phyloP scores from a whole-genome alignment of 306 rosid species.

The Sophora flavescens region DNA sequence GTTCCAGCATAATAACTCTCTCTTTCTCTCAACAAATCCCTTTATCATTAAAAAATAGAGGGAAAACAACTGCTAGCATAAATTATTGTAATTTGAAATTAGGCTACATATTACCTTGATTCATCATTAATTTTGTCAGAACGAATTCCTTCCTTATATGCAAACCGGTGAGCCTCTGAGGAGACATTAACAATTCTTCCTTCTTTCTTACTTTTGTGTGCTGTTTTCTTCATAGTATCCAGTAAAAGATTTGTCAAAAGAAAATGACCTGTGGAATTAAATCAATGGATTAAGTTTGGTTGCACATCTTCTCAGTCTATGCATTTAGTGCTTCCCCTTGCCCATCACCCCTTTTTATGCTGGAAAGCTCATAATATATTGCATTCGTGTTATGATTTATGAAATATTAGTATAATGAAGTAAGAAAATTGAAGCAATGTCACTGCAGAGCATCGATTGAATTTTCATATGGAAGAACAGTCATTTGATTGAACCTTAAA shows the following conservation, averaged over 20 bases:
- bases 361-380: too few relatives aligned
- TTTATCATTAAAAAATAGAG: not conserved
- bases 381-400: too few relatives aligned
- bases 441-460: too few relatives aligned
- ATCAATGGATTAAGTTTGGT: conserved; percentile 15
- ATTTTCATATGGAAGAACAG: too few relatives aligned
- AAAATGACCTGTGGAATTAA: conserved; percentile 78
- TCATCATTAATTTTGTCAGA: conserved; percentile 72
- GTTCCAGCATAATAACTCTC: conserved; percentile 32
- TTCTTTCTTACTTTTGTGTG: conserved; percentile 64
- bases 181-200: conserved; percentile 90
- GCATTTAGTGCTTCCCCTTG: too few relatives aligned
- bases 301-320: too few relatives aligned
- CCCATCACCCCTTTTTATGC: too few relatives aligned
- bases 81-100: conserved; percentile 4
- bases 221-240: conserved; percentile 88
- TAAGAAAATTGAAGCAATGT: too few relatives aligned
- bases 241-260: conserved; percentile 82
- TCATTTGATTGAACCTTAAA: too few relatives aligned
- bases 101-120: conserved; percentile 60
- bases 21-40: not conserved
- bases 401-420: too few relatives aligned
- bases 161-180: conserved; percentile 70
- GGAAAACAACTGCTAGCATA: conserved; percentile 24
- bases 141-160: conserved; percentile 81